Base-by-base conservation (phyloP, 1,284 basidiomycete genomes). In the Wallemia ichthyophaga region DNA sequence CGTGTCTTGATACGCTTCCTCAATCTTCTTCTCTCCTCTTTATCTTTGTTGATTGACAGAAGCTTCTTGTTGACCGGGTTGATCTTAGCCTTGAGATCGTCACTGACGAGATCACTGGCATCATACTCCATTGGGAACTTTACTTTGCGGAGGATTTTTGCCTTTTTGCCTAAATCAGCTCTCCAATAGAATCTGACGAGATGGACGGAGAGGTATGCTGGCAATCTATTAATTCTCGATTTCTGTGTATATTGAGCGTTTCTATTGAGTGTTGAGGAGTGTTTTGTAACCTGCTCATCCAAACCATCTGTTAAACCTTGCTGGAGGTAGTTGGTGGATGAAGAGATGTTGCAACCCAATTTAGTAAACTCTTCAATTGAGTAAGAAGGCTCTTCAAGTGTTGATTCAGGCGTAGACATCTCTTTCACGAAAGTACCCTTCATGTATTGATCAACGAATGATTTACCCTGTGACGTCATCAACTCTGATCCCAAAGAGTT, bases 131-230 rank as follows among this genome's bases (percentile, higher is more conserved):
- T 60, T 1, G 83, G 82, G 71, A 94, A 96, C 70, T 91, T 94
- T 63, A 96, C 91, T 73, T 84, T 86, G 61, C 89, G 80, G 85
- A 91, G 85, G 67, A 91, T 88, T 71, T 91, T 91, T 1, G 85
- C 79, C 66, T 89, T 91, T 73, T 87, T 89, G 63, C 74, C 73
- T 61, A 95, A 91, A 64, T 96, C 92, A 55, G 79, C 75, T 62
- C 87, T 75, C 92, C 92, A 98, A 63, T 83, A 85, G 70, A 98
- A 98, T 57, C 94, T 81, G 5, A 92, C 88, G 81, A 95, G 85
- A 65, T 91, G 87, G 2, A 91, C 78, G 9, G 83, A 81, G 37
- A 94, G 75, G 67, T 91, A 88, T 2, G 77, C 70, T 0, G 92
- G 94, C 25, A 96, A 72, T 17, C 91, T 77, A 2, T 85, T 80